These are phyloP conservation scores for Penicillium subrubescens DNA, from an alignment of 495 filamentous ascomycete species.

Conservation along the genomic window DNA sequence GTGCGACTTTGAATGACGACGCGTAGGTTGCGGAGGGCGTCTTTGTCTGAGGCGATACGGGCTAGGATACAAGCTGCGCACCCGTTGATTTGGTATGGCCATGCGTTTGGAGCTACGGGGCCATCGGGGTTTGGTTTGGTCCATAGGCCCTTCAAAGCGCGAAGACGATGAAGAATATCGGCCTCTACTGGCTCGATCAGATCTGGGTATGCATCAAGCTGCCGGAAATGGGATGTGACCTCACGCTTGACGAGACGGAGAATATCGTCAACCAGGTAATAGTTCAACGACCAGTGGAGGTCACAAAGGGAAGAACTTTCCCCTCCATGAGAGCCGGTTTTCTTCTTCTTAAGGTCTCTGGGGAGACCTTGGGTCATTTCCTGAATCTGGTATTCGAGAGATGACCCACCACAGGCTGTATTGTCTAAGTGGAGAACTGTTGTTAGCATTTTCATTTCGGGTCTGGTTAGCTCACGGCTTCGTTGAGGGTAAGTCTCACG, in stretches of 20 bases:
- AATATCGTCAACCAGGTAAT: slow-evolving; percentile 22
- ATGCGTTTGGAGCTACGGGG: slow-evolving; percentile 4
- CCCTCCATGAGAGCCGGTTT: not conserved
- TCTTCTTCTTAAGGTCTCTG: slow-evolving; percentile 8
- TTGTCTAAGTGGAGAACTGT: slow-evolving; percentile 26
- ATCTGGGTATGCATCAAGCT: slow-evolving; percentile 27
- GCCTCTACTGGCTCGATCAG: slow-evolving; percentile 12
- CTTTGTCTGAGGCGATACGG: slow-evolving; percentile 28
- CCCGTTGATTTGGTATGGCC: slow-evolving; percentile 33
- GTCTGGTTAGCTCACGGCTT: slow-evolving; percentile 22
- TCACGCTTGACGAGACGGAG: slow-evolving; percentile 31
- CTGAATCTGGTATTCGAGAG: slow-evolving; percentile 3
- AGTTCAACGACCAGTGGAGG: slow-evolving; percentile 28
- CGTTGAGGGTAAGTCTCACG: slow-evolving; percentile 18
- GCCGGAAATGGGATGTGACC: slow-evolving; percentile 29
- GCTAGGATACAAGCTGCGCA: slow-evolving; percentile 48
- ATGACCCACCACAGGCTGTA: not conserved
- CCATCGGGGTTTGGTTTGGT: slow-evolving; percentile 7
- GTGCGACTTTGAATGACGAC: slow-evolving; percentile 35
- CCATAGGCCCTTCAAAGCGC: slow-evolving; percentile 38
- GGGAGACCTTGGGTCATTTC: slow-evolving; percentile 22
- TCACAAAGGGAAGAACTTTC: not conserved
- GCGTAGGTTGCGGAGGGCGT: slow-evolving; percentile 30
- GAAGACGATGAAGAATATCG: slow-evolving; percentile 18
- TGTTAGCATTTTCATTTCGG: slow-evolving; percentile 29